phyloP scores from a whole-genome alignment of 768 basidiomycete species.

The Lactarius vividus region DNA sequence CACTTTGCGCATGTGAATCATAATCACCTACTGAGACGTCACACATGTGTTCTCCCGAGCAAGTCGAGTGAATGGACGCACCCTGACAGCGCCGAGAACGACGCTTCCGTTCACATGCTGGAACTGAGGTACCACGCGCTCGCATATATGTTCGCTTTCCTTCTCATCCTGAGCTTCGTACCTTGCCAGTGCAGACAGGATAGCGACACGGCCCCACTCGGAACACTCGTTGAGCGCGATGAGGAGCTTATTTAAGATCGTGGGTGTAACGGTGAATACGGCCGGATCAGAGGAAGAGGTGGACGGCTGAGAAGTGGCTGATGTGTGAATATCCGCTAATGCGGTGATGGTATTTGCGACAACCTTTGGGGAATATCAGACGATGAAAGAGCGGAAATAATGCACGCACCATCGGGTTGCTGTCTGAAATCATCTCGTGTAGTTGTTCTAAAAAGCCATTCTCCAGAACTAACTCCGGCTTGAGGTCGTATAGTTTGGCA shows the following conservation, averaged over 20 bases:
- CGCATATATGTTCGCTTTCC: constrained; percentile 98
- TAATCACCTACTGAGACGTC: constrained; percentile 65
- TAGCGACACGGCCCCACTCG: constrained; percentile 97
- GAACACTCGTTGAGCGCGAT: constrained; percentile 97
- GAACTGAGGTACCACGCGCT: constrained; percentile 96
- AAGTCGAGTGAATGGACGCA: constrained; percentile 33
- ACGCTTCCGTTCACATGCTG: constrained; percentile 97
- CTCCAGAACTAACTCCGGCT: constrained; percentile 91
- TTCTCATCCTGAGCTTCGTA: constrained; percentile 85
- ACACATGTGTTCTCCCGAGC: neutral
- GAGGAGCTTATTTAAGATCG: constrained; percentile 83
- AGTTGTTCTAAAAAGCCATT: constrained; percentile 89
- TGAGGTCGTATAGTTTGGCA: constrained; percentile 96
- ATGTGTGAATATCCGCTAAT: constrained; percentile 84
- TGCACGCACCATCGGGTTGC: constrained; percentile 86
- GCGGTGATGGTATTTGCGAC: constrained; percentile 96
- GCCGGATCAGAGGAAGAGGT: constrained; percentile 57
- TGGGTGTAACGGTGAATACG: constrained; percentile 77
- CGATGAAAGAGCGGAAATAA: neutral
- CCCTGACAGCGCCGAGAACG: constrained; percentile 95
- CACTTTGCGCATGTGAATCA: constrained; percentile 92
- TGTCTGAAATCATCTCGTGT: constrained; percentile 91
- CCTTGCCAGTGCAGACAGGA: constrained; percentile 80
- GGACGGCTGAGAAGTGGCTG: constrained; percentile 57
- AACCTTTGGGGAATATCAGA: constrained; percentile 56